Conservation (phyloP, 2,329 filamentous ascomycete species). For the Colletotrichum melonis region DNA sequence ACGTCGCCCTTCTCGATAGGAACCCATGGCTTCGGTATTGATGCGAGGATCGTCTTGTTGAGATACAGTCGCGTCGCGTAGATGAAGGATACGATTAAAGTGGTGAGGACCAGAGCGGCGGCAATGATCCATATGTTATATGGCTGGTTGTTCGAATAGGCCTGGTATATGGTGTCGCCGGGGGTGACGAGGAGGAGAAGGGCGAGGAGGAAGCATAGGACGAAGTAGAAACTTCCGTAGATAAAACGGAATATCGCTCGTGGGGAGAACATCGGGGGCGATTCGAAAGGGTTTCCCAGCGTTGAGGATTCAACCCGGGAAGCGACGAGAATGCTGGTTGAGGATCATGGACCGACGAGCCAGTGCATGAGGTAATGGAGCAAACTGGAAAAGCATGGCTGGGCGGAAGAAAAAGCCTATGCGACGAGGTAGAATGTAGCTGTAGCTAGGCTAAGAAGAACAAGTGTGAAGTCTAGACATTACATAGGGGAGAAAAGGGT, state of each 20-base stretch:
- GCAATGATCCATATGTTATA: conserved; percentile 88
- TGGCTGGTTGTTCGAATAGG: conserved; percentile 71
- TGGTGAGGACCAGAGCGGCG: conserved; percentile 79
- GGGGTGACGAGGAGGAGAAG: conserved; percentile 83
- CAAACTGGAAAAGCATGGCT: conserved; percentile 38
- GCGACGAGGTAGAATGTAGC: background rate
- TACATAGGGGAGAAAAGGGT: conserved; percentile 25
- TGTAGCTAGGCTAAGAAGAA: conserved; percentile 11
- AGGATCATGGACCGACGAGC: conserved; percentile 30
- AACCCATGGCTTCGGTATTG: conserved; percentile 88
- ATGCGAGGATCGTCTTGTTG: conserved; percentile 80
- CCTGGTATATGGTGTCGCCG: conserved; percentile 83
- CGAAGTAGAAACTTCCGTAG: conserved; percentile 82
- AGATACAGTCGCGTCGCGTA: conserved; percentile 89
- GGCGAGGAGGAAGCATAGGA: conserved; percentile 79
- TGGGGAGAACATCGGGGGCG: conserved; percentile 50
- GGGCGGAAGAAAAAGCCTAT: conserved; percentile 16
- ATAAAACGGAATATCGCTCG: conserved; percentile 79
- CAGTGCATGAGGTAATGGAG: conserved; percentile 39
- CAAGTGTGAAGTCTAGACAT: conserved; percentile 22
- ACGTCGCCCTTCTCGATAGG: conserved; percentile 89
- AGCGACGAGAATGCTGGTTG: conserved; percentile 33
- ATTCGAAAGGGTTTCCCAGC: conserved; percentile 23
- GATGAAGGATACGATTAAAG: conserved; percentile 77
- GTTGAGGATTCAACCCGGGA: conserved; percentile 36